Evolutionary conservation across 441 rosid species (phyloP).

Genomic region (Gossypium schwendimanii): DNA sequence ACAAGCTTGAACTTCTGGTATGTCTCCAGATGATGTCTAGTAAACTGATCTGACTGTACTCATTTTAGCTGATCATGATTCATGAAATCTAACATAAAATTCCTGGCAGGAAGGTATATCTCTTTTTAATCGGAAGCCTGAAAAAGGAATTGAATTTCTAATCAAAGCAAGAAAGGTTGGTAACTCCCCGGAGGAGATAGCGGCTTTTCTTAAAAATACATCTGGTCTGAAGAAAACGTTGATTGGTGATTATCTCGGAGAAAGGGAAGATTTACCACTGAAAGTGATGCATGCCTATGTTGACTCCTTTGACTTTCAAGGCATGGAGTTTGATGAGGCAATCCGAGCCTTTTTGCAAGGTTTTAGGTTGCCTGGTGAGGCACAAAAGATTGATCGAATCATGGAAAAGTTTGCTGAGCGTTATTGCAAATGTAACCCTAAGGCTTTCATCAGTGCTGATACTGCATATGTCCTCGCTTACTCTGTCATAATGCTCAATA

Average conservation of each 20-base stretch:
- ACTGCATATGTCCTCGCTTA: conserved; percentile 98
- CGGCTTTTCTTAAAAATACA: conserved; percentile 76
- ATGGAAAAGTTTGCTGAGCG: conserved; percentile 98
- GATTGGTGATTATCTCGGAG: conserved; percentile 97
- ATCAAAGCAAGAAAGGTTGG: conserved; percentile 95
- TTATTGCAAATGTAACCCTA: conserved; percentile 93
- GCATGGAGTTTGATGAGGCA: conserved; percentile 94
- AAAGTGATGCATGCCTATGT: conserved; percentile 99
- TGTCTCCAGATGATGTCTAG: conserved; percentile 1
- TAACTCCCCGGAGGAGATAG: conserved; percentile 88
- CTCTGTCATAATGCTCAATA: conserved; percentile 94
- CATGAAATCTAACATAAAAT: conserved; percentile 34
- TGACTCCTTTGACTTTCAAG: conserved; percentile 86
- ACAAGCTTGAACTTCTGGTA: conserved; percentile 99
- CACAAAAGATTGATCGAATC: conserved; percentile 95
- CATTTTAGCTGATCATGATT: conserved; percentile 10
- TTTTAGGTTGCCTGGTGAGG: conserved; percentile 99
- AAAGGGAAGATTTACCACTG: conserved; percentile 81
- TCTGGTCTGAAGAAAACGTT: conserved; percentile 81
- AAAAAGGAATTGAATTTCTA: conserved; percentile 93
- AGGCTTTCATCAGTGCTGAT: conserved; percentile 90
- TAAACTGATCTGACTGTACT: conserved; percentile 4
- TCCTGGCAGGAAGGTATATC: conserved; percentile 99
- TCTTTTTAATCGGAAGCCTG: conserved; percentile 92
- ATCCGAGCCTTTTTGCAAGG: conserved; percentile 81